Conservation (phyloP, 306 rosid species). For the Vigna radiata region DNA sequence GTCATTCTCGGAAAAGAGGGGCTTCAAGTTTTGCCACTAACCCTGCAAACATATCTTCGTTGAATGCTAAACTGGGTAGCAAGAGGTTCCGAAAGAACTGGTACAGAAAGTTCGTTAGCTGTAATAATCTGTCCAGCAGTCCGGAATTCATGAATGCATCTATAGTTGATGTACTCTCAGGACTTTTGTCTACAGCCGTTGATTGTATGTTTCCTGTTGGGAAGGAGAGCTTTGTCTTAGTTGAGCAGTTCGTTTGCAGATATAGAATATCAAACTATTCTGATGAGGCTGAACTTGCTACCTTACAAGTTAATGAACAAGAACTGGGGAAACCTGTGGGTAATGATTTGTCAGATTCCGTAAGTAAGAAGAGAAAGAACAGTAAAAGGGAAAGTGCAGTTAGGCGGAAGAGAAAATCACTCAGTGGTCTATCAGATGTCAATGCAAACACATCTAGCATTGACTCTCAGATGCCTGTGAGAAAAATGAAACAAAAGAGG, state of each 20-base stretch:
- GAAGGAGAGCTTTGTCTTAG: constrained; percentile 55
- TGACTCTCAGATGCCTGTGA: constrained; percentile 31
- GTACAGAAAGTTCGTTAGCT: constrained; percentile 59
- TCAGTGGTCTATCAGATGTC: constrained; percentile 65
- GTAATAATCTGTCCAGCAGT: constrained; percentile 42
- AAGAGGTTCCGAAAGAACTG: constrained; percentile 74
- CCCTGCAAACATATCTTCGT: constrained; percentile 1
- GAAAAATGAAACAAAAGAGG: constrained; percentile 32
- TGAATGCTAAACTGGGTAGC: constrained; percentile 50
- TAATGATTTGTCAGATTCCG: constrained; percentile 32
- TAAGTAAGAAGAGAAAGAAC: constrained; percentile 42
- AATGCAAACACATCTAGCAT: constrained; percentile 45
- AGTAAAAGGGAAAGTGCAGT: constrained; percentile 47
- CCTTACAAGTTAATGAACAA: constrained; percentile 42
- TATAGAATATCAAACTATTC: constrained; percentile 64
- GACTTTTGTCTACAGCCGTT: constrained; percentile 70
- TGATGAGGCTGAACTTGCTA: constrained; percentile 62
- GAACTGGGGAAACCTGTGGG: constrained; percentile 28
- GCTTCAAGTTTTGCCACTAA: constrained; percentile 27
- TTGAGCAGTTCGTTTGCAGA: constrained; percentile 76
- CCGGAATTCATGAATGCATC: constrained; percentile 53
- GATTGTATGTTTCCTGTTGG: constrained; percentile 57
- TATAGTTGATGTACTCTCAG: constrained; percentile 65
- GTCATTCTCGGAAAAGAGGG: constrained; percentile 42
- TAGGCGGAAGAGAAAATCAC: constrained; percentile 56